Conservation (phyloP, 1,284 basidiomycete species). For the Exsudoporus floridanus region DNA sequence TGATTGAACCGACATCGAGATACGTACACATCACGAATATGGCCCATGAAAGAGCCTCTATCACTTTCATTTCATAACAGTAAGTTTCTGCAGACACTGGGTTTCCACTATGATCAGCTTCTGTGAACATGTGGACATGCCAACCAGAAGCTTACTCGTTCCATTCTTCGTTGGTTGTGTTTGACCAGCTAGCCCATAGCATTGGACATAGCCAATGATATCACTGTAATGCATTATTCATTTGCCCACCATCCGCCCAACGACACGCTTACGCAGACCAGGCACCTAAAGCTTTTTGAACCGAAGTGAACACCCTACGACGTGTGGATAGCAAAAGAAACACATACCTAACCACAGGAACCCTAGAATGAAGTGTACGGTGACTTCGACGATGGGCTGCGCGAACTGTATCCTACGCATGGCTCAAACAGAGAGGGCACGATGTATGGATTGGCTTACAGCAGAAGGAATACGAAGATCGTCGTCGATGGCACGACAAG, state of each 20-base stretch:
- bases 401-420: conserved; percentile 61
- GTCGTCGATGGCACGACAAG: conserved; percentile 63
- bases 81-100: conserved; percentile 56
- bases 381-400: conserved; percentile 60
- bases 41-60: conserved; percentile 77
- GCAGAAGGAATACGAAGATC: conserved; percentile 55
- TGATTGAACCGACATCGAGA: conserved; percentile 37
- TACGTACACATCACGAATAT: conserved; percentile 59
- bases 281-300: conserved; percentile 60
- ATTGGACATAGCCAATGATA: conserved; percentile 64
- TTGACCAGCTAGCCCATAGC: conserved; percentile 51
- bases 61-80: conserved; percentile 76
- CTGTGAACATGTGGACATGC: not conserved
- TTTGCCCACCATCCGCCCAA: not conserved
- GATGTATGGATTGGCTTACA: conserved; percentile 40
- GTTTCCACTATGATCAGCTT: conserved; percentile 5
- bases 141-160: conserved; percentile 42
- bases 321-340: not conserved
- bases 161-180: conserved; percentile 53
- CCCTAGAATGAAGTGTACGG: conserved; percentile 53
- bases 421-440: not conserved
- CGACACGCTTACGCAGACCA: conserved; percentile 61
- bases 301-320: conserved; percentile 7
- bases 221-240: conserved; percentile 47
- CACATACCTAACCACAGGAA: conserved; percentile 66